Evolutionary conservation across 768 basidiomycete genomes (phyloP).

Genomic region (Russula sp.): DNA sequence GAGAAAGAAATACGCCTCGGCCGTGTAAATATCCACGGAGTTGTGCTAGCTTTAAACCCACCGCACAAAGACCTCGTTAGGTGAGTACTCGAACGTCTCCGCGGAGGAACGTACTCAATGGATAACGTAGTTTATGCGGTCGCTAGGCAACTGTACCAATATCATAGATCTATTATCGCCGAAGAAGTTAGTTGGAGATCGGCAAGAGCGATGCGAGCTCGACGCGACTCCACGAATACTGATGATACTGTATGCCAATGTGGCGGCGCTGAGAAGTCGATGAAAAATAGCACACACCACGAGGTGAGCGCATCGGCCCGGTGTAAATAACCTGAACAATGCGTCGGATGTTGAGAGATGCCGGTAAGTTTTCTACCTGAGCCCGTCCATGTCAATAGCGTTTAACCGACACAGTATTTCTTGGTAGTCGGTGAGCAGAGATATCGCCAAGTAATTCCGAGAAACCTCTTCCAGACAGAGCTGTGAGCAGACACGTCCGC

Average conservation of each 20-base stretch:
- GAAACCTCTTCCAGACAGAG: not conserved
- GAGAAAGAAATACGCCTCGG: conserved; percentile 3
- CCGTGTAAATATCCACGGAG: not conserved
- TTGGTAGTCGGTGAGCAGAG: not conserved
- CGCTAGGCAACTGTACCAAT: not conserved
- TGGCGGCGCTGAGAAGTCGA: not conserved
- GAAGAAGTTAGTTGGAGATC: not conserved
- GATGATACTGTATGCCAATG: not conserved
- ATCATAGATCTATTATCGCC: too few species aligned
- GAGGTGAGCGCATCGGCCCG: not conserved
- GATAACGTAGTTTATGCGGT: not conserved
- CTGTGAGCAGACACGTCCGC: not conserved
- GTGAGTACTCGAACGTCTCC: not conserved
- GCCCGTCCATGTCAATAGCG: not conserved
- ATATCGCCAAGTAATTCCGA: not conserved
- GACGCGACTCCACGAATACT: not conserved
- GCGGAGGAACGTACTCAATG: conserved; percentile 3
- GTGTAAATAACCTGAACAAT: not conserved
- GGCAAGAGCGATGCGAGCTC: not conserved
- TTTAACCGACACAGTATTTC: not conserved
- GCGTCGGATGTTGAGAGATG: not conserved
- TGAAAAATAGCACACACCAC: not conserved
- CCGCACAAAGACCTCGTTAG: not conserved
- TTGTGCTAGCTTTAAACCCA: not conserved
- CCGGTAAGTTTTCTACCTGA: not conserved